Conservation (phyloP, 345 rosid species). For the Eutrema yunnanense region DNA sequence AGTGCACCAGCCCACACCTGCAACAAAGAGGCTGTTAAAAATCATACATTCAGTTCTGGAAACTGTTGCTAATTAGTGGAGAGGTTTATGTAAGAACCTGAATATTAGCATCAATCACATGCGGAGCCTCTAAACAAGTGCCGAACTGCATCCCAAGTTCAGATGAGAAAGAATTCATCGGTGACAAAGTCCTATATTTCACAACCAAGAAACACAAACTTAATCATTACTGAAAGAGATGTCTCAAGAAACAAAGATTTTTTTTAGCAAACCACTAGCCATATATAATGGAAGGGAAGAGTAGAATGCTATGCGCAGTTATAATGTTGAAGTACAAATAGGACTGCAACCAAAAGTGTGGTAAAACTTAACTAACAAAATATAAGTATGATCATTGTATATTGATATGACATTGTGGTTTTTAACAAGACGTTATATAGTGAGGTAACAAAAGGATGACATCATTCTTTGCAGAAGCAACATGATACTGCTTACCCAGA, state of each 20-base stretch:
- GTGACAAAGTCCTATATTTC: conserved; percentile 69
- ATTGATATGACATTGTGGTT: neutral
- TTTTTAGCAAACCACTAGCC: neutral
- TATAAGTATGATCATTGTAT: neutral
- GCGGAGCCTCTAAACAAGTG: conserved; percentile 91
- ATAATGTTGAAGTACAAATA: neutral
- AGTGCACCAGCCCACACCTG: conserved; percentile 78
- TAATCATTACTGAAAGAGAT: neutral
- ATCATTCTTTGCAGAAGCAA: neutral
- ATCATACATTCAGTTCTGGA: neutral
- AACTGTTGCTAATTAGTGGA: neutral
- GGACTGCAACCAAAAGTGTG: neutral
- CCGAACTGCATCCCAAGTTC: conserved; percentile 92
- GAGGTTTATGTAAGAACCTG: conserved; percentile 46
- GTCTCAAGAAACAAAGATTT: neutral
- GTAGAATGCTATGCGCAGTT: neutral
- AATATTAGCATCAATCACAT: conserved; percentile 66
- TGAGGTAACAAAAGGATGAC: neutral
- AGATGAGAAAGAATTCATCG: conserved; percentile 82
- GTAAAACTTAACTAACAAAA: neutral
- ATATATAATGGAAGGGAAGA: neutral
- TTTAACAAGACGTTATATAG: neutral
- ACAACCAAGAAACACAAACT: conserved; percentile 17
- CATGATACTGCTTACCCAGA: conserved; percentile 62
- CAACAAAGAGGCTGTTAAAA: conserved; percentile 15